Evolutionary conservation across 371 early-diverging fungal species (phyloP), one percentile per base, ranked within the genome.

Genomic region (Lichtheimia ornata): DNA sequence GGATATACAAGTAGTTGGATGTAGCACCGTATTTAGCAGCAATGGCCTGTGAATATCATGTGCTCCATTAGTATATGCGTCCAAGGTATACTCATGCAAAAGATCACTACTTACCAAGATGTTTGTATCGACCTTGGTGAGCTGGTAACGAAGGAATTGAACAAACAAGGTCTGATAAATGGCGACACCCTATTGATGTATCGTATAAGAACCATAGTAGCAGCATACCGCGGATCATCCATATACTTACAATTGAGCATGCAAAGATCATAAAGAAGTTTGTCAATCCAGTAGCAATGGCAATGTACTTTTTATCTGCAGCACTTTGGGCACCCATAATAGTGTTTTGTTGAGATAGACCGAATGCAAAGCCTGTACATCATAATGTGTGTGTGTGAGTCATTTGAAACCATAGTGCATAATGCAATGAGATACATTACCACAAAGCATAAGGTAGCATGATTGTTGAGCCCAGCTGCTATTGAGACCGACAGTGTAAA

Each of bases 271-370:
- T 65, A 28, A 71, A 74, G 53, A 77, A 77, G 40, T 73, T 66
- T 44, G 62, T 67, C 55, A 65, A 51, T 14, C 85, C 71, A 15
- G 93, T 87, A 40, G 81, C 86, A 20, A 90, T 72, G 13, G 91
- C 86, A 54, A 88, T 81, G 56, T 87, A 83, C 45, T 71, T 72
- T 24, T 65, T 61, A 13, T 55, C 69, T 4, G 85, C 85, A 5
- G 79, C 59, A 0, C 80, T 73, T 69, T 90, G 91, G 5, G 75
- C 80, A 0, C 77, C 84, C 14, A 90, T 70, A 18, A 87, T 77
- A 41, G 67, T 64, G 41, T 85, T 84, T 67, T 91, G 88, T 68
- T 87, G 80, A 15, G 81, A 76, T 15, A 87, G 51, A 22, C 91
- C 91, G 15, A 86, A 65, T 18, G 90, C 88, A 12, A 84, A 67